These are phyloP conservation scores for Ophiocordyceps camponoti-saundersi DNA, from an alignment of 2,329 filamentous ascomycete genomes.

Conservation along the genomic window DNA sequence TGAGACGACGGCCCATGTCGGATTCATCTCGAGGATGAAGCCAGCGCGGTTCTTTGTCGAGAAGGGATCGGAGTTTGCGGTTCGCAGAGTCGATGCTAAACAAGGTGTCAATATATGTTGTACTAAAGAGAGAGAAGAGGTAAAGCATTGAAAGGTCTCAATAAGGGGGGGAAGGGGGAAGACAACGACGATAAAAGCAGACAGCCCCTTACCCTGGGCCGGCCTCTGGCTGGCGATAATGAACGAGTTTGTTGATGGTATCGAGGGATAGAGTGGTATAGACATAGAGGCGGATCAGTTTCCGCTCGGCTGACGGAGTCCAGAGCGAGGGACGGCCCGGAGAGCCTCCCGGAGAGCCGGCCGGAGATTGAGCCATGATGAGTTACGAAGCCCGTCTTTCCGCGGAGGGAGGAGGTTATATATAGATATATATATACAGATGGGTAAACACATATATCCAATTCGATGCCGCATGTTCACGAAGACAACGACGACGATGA, in stretches of 20 bases:
- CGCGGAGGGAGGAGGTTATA: no score
- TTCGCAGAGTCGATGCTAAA: slow-evolving; percentile 30
- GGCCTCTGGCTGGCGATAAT: slow-evolving; percentile 21
- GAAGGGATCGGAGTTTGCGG: slow-evolving; percentile 37
- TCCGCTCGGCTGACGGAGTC: slow-evolving; percentile 33
- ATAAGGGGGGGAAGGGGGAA: background rate
- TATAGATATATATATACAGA: no score
- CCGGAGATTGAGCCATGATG: slow-evolving; percentile 1
- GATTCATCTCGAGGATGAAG: slow-evolving; percentile 31
- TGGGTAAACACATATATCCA: no score
- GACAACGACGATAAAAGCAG: background rate
- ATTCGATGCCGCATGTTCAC: no score
- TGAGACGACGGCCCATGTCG: slow-evolving; percentile 34
- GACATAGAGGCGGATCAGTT: slow-evolving; percentile 37
- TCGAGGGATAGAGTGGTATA: slow-evolving; percentile 35
- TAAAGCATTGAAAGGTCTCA: background rate
- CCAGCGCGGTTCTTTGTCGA: slow-evolving; percentile 43
- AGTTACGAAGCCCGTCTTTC: no score
- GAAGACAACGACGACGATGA: no score
- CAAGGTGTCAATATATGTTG: no score
- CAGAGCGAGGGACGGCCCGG: slow-evolving; percentile 38
- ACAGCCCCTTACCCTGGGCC: slow-evolving; percentile 24
- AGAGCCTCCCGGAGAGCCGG: slow-evolving; percentile 1
- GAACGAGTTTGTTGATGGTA: slow-evolving; percentile 30
- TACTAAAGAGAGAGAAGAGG: background rate